A percentile compares a stretch with the other conserved stretches of the same genome.
phyloP scores from a whole-genome alignment of 1,284 basidiomycete genomes.

The Mycena sp. region DNA sequence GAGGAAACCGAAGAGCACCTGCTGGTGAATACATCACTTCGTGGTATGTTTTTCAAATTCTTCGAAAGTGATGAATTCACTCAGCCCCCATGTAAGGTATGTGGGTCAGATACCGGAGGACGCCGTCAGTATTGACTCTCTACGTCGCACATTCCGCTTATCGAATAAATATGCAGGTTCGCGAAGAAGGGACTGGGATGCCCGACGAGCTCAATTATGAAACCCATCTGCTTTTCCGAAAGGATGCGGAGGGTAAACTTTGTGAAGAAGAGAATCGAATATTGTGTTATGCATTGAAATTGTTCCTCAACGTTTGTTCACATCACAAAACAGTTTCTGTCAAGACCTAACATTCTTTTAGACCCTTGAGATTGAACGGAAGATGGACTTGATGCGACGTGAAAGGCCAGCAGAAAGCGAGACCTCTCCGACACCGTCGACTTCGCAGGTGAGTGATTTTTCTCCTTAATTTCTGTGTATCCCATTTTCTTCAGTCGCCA shows the following conservation, averaged over 20 bases:
- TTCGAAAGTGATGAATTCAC: conserved; percentile 27
- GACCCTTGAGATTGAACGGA: too few relatives aligned
- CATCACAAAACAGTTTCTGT: too few relatives aligned
- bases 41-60: conserved; percentile 42
- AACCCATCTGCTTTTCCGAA: conserved; percentile 43
- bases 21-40: conserved; percentile 58
- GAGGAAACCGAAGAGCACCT: conserved; percentile 14
- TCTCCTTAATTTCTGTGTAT: too few relatives aligned
- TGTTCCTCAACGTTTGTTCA: too few relatives aligned
- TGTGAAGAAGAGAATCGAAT: conserved; percentile 36
- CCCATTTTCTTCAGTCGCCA: too few relatives aligned
- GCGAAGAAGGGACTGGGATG: conserved; percentile 62
- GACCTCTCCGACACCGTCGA: too few relatives aligned
- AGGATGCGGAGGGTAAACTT: conserved; percentile 42
- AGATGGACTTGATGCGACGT: too few relatives aligned
- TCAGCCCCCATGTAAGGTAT: conserved; percentile 59
- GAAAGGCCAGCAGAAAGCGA: too few relatives aligned
- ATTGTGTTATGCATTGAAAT: conserved; percentile 38
- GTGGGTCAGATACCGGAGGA: conserved; percentile 58
- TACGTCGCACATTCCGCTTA: too few relatives aligned
- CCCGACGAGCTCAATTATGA: conserved; percentile 60
- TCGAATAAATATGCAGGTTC: conserved; percentile 45
- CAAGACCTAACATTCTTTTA: too few relatives aligned
- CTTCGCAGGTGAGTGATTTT: too few relatives aligned
- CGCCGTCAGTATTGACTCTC: conserved; percentile 51